Base-by-base conservation (phyloP, 139 green algal species). In the Eudorina sp. region DNA sequence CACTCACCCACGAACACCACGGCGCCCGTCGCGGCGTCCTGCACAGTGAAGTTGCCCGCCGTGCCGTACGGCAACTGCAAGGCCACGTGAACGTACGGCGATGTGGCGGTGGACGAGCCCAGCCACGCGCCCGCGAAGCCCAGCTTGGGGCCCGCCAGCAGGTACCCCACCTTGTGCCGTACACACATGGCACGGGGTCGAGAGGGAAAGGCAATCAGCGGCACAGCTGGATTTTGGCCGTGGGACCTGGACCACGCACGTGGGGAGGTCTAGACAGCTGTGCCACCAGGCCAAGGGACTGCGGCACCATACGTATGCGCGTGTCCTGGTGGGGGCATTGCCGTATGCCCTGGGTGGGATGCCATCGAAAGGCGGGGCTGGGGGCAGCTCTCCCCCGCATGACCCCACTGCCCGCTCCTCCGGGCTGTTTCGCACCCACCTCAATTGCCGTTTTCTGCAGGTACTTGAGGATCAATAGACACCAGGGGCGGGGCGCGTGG, bases 81-180 rank as follows among this genome's bases (percentile, higher is more conserved):
- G 31, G 82, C 64, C 29, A 77, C 66, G 4, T 69, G 64, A 3
- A 62, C 60, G 70, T 36, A 82, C 53, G 84, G 84, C n/a, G 84
- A 18, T 40, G 46, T 11, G 58, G 84, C 38, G 45, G 53, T 68
- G 53, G 38, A 53, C 38, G 38, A 74, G 38, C 84, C 84, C 25
- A 89, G 70, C 51, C 53, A 89, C 8, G 84, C 68, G 38, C 84
- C 69, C n/a, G 75, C 70, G 60, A 83, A 76, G 21, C 19, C 84
- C 6, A 55, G 19, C 45, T 89, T 89, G 51, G 84, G 84, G 41
- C 51, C 84, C 0, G 23, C 19, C n/a, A 89, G 70, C 14, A 40
- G 36, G 51, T 83, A 89, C 18, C 84, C 84, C 74, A 89, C 84
- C 84, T 89, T 51, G 46, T 14, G 27, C 5, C 29, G 55, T 34